phyloP scores from a whole-genome alignment of 805 yeast genomes.

The Candida rishiriensis region DNA sequence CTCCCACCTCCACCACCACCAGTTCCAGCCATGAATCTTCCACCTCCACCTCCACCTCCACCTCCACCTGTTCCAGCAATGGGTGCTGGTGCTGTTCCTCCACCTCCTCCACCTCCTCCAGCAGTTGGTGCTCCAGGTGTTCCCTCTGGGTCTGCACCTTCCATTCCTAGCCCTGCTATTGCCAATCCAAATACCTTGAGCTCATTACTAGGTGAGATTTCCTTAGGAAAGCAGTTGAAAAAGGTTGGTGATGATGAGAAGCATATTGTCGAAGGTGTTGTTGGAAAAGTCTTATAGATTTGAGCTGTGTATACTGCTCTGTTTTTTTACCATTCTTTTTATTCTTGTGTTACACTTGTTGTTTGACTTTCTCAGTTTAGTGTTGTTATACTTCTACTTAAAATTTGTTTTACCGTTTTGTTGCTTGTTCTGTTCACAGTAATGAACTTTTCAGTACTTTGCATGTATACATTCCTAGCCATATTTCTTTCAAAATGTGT shows the following conservation, averaged over 20 bases:
- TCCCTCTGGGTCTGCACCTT: conserved; percentile 28
- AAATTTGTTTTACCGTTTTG: not conserved
- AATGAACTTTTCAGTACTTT: too few species aligned
- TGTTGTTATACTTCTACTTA: not conserved
- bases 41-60: conserved; percentile 8
- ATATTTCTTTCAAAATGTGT: too few species aligned
- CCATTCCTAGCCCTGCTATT: conserved; percentile 21
- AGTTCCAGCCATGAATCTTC: conserved; percentile 4
- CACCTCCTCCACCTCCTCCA: conserved; percentile 30
- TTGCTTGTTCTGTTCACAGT: not conserved
- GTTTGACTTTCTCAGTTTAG: not conserved
- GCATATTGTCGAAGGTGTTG: conserved; percentile 40
- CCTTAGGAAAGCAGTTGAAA: conserved; percentile 45
- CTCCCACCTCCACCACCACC: conserved; percentile 7
- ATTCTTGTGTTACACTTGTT: not conserved
- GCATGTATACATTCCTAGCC: too few species aligned
- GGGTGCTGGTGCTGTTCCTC: conserved; percentile 14
- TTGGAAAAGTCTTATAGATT: conserved; percentile 45
- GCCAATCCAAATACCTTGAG: conserved; percentile 19
- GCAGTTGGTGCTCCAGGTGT: conserved; percentile 33
- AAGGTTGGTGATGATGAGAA: conserved; percentile 47
- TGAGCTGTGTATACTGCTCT: not conserved
- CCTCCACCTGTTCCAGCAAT: conserved; percentile 11
- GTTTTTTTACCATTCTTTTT: not conserved
- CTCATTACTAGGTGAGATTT: conserved; percentile 52